Evolutionary conservation across 192 early-diverging fungal genomes (phyloP).

Genomic region (Anaeromyces robustus): DNA sequence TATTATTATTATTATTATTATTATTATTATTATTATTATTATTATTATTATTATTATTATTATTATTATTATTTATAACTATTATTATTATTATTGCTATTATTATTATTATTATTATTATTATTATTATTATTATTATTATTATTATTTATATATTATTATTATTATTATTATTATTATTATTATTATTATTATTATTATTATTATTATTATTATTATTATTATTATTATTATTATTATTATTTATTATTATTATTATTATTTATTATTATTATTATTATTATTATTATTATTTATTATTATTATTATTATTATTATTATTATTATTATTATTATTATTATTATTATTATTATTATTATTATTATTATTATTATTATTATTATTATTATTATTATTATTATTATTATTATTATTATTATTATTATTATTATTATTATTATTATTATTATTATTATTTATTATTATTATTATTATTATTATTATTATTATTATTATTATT

Average conservation of each 20-base stretch:
- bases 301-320: background rate
- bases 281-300: slow-evolving; percentile 8
- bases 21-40: background rate
- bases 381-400: background rate
- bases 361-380: background rate
- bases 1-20: background rate
- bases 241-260: slow-evolving; percentile 9
- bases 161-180: background rate
- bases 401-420: background rate
- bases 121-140: background rate
- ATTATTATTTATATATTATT: slow-evolving; percentile 1
- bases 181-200: background rate
- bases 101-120: too few relatives aligned
- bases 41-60: background rate
- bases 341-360: background rate
- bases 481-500: too few relatives aligned
- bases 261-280: background rate
- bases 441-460: too few relatives aligned
- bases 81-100: too few relatives aligned
- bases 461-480: background rate
- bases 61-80: too few relatives aligned
- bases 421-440: background rate
- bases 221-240: background rate
- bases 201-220: too few relatives aligned
- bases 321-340: background rate